phyloP scores from a whole-genome alignment of 768 basidiomycete species.

The Suillus paluster region DNA sequence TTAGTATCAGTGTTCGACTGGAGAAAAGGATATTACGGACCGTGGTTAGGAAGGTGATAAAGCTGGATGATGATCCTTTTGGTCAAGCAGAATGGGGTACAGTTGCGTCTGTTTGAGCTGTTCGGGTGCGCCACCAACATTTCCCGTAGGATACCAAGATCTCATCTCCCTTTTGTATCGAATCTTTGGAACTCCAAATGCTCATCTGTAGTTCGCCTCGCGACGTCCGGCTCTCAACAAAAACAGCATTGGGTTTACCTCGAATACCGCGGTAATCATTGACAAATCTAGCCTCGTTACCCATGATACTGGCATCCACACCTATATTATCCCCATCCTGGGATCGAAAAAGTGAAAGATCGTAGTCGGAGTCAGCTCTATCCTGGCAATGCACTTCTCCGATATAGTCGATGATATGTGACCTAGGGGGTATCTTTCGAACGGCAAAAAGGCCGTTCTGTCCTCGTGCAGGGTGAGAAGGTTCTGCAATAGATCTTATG shows the following conservation, averaged over 20 bases:
- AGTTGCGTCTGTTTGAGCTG: not conserved
- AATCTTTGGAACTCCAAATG: constrained; percentile 65
- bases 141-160: constrained; percentile 90
- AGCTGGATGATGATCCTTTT: not conserved
- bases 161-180: constrained; percentile 80
- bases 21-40: not conserved
- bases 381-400: constrained; percentile 86
- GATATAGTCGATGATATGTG: constrained; percentile 78
- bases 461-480: constrained; percentile 75
- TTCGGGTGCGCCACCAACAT: constrained; percentile 69
- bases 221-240: constrained; percentile 57
- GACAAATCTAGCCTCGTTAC: constrained; percentile 88
- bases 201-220: constrained; percentile 76
- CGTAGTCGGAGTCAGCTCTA: constrained; percentile 80
- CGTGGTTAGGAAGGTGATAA: not conserved
- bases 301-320: constrained; percentile 73
- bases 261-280: constrained; percentile 90
- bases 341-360: constrained; percentile 76
- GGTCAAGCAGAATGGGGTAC: not conserved
- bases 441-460: constrained; percentile 83
- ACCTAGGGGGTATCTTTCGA: constrained; percentile 66
- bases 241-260: constrained; percentile 69
- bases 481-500: constrained; percentile 59
- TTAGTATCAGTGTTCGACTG: not conserved
- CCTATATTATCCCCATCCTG: constrained; percentile 67